Evolutionary conservation across 108 stramenopile species (phyloP).

Genomic region (Fistulifera pelliculosa): DNA sequence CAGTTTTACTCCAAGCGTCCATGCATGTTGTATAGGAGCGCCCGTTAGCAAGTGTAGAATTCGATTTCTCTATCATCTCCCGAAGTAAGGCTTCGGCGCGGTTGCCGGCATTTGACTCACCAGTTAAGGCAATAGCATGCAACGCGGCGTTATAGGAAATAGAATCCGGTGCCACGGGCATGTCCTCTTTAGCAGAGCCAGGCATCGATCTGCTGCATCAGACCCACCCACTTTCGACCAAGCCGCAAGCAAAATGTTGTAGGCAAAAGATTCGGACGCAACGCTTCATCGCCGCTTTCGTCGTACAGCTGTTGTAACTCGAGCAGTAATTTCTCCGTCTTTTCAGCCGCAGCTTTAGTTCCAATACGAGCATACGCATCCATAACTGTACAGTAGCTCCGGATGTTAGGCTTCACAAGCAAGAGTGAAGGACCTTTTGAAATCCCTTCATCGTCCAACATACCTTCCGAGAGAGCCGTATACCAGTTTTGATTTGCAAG

Average conservation of each 20-base stretch:
- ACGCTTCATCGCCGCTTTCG: slow-evolving; percentile 9
- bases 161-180: slow-evolving; percentile 21
- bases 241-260: slow-evolving; percentile 41
- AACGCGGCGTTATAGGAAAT: slow-evolving; percentile 34
- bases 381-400: slow-evolving; percentile 37
- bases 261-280: slow-evolving; percentile 28
- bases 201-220: slow-evolving; percentile 7
- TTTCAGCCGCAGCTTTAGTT: slow-evolving; percentile 23
- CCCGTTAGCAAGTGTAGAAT: slow-evolving; percentile 6
- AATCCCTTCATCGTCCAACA: background rate
- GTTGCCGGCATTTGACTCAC: slow-evolving; percentile 25
- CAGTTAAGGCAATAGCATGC: slow-evolving; percentile 33
- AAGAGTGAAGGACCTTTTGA: background rate
- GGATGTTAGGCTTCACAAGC: slow-evolving; percentile 12
- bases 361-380: slow-evolving; percentile 40
- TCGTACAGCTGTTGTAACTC: slow-evolving; percentile 16
- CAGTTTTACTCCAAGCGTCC: slow-evolving; percentile 17
- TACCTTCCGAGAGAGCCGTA: background rate
- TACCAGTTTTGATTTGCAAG: background rate
- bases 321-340: slow-evolving; percentile 27
- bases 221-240: slow-evolving; percentile 34
- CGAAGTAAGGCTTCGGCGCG: slow-evolving; percentile 30
- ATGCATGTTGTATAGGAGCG: slow-evolving; percentile 17
- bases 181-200: slow-evolving; percentile 20
- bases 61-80: slow-evolving; percentile 15